phyloP scores from a whole-genome alignment of 2,329 filamentous ascomycete species.

The Aspergillus brasiliensis region DNA sequence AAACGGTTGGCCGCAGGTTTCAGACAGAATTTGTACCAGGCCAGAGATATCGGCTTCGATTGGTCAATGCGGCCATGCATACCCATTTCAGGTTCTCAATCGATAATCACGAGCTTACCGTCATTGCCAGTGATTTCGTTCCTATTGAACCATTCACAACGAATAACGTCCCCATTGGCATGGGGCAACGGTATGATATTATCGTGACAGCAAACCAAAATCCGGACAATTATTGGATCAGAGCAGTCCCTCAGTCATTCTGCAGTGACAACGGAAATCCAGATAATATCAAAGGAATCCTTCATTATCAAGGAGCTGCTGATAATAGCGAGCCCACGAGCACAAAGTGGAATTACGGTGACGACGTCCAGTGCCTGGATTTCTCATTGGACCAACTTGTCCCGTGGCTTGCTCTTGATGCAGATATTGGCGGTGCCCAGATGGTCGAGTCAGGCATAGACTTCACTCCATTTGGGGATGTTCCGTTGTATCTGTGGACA shows the following conservation, averaged over 20 bases:
- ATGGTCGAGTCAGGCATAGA: background rate
- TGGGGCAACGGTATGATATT: slow-evolving; percentile 47
- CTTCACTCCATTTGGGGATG: background rate
- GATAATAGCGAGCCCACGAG: slow-evolving; percentile 23
- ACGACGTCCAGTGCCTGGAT: slow-evolving; percentile 21
- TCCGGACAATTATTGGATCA: slow-evolving; percentile 41
- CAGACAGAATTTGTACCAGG: slow-evolving; percentile 51
- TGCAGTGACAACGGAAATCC: slow-evolving; percentile 47
- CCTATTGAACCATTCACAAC: slow-evolving; percentile 59
- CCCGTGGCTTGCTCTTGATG: background rate
- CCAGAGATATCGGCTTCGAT: slow-evolving; percentile 28
- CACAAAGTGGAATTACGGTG: slow-evolving; percentile 27
- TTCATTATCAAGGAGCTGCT: slow-evolving; percentile 30
- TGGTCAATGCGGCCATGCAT: slow-evolving; percentile 31
- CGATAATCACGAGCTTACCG: slow-evolving; percentile 57
- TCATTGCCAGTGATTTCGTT: slow-evolving; percentile 62
- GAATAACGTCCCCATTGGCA: slow-evolving; percentile 47
- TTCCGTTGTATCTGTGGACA: background rate
- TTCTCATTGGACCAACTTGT: background rate
- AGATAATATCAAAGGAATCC: slow-evolving; percentile 53
- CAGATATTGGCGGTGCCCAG: background rate
- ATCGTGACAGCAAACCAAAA: slow-evolving; percentile 33
- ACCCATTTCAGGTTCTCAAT: slow-evolving; percentile 47
- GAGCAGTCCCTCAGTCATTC: slow-evolving; percentile 46
- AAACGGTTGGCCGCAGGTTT: slow-evolving; percentile 39